phyloP scores from a whole-genome alignment of 805 yeast genomes.

The Candida easanensis region DNA sequence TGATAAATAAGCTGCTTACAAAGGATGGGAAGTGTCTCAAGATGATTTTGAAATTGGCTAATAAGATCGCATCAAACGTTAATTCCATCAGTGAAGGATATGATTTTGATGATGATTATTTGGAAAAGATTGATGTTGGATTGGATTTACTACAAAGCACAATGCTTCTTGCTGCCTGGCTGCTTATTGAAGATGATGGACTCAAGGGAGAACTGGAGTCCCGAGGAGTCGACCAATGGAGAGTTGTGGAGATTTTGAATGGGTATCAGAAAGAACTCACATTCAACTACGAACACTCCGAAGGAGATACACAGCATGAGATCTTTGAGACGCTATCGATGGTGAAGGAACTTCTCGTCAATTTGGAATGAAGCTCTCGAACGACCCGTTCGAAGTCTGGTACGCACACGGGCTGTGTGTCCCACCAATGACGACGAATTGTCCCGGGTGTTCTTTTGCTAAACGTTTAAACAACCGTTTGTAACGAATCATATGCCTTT shows the following conservation, averaged over 20 bases:
- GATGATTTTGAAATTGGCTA: slow-evolving; percentile 6
- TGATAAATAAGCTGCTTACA: slow-evolving; percentile 18
- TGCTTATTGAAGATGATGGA: slow-evolving; percentile 20
- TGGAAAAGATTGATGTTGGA: slow-evolving; percentile 20
- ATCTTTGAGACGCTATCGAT: slow-evolving; percentile 7
- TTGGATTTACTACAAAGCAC: slow-evolving; percentile 20
- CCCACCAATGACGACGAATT: too few species aligned
- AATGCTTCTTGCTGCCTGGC: slow-evolving; percentile 18
- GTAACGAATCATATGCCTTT: too few species aligned
- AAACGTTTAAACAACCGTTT: too few species aligned
- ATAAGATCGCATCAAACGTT: not conserved
- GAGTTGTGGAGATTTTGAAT: slow-evolving; percentile 1
- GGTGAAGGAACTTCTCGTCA: slow-evolving; percentile 11
- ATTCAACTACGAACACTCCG: slow-evolving; percentile 11
- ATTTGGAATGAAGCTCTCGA: slow-evolving; percentile 6
- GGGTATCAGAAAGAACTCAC: slow-evolving; percentile 16
- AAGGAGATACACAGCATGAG: slow-evolving; percentile 4
- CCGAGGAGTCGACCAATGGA: not conserved
- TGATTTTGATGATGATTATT: slow-evolving; percentile 16
- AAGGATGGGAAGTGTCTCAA: slow-evolving; percentile 18
- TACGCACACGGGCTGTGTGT: too few species aligned
- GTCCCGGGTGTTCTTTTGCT: too few species aligned
- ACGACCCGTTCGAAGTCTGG: too few species aligned
- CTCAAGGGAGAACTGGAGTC: slow-evolving; percentile 10
- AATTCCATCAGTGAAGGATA: slow-evolving; percentile 4